A percentile compares a stretch with the other conserved stretches of the same genome.
Conservation (phyloP, 352 stramenopile genomes). For the Pythium rhizo-oryzae region DNA sequence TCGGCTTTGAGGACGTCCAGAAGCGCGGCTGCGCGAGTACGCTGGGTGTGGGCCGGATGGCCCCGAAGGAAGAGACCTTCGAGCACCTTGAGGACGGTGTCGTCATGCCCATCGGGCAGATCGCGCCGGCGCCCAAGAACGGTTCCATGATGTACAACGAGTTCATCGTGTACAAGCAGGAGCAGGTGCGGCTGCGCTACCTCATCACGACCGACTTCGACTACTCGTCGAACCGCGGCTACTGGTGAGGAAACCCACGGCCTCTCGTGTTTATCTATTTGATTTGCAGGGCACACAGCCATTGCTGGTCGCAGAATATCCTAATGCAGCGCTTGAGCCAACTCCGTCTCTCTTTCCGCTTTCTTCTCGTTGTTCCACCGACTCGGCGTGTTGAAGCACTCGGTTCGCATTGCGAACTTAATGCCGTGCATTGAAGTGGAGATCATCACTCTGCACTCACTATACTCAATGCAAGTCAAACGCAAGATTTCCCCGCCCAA, state of each 20-base stretch:
- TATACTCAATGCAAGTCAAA: constrained; percentile 20
- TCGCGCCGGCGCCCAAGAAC: constrained; percentile 38
- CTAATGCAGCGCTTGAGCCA: no score
- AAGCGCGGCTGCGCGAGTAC: constrained; percentile 41
- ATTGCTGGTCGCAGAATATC: no score
- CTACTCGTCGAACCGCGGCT: constrained; percentile 5
- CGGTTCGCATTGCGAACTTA: constrained; percentile 9
- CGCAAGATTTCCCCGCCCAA: constrained; percentile 6
- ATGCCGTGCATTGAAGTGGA: constrained; percentile 20
- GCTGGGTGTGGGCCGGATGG: constrained; percentile 49
- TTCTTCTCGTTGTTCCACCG: no score
- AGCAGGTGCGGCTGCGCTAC: constrained; percentile 70
- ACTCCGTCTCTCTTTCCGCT: no score
- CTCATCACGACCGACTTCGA: constrained; percentile 54
- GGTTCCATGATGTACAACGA: constrained; percentile 69
- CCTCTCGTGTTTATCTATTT: not conserved
- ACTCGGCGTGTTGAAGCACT: no score
- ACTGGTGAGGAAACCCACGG: constrained; percentile 12
- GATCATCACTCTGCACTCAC: constrained; percentile 24
- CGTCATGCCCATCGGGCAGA: constrained; percentile 53
- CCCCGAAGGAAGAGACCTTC: constrained; percentile 39
- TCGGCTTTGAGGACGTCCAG: constrained; percentile 47
- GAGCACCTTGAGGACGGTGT: constrained; percentile 46
- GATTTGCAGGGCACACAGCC: not conserved
- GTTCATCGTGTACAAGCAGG: constrained; percentile 71